Evolutionary conservation across 208 protist genomes (phyloP), one percentile per base, ranked within the genome.

Genomic region (Wallacemonas sp.): DNA sequence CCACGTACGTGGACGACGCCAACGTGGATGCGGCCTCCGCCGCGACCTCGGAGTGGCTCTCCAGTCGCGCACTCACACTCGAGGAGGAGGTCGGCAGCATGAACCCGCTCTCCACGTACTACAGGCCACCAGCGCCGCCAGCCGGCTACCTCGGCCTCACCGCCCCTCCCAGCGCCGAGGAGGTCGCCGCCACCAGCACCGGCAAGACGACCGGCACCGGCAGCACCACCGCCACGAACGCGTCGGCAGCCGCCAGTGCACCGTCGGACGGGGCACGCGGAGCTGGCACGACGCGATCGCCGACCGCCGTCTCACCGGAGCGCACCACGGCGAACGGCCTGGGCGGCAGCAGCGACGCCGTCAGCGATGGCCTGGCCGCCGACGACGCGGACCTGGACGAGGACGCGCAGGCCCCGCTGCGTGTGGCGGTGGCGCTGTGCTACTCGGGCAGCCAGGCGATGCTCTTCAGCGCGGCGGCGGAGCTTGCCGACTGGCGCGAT

Each of bases 91-190:
- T 91, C 12, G 84, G 84, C 3, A 68, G 73, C 64, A 74, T 86
- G 31, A 94, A 94, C 71, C 88, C 88, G 7, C 87, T 94, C 55
- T 74, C 80, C 18, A 65, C 71, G 38, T 81, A 81, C 69, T 85
- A 81, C 57, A 64, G 65, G 1, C 74, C 75, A 12, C 76, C 82
- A 12, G 67, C 76, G 10, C 82, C 82, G 2, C 78, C 82, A 0
- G 28, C 45, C 31, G 39, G 42, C 42, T 76, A 79, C 36, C 50
- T 64, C 25, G 67, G 69, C 16, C 42, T 65, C 46, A 8, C 49
- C 36, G 8, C 28, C 1, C 26, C 65, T 18, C 44, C 31, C 64
- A n/a, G 39, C 22, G 11, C 28, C 14, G 46, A 32, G 31, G 38
- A 42, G 7, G 33, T 69, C 5, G 25, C 20, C 31, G 32, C 31